Percentiles rank a stretch among this genome's conserved stretches.
Evolutionary conservation across 768 basidiomycete species (phyloP).

Genomic region (Termitomyces sp.): DNA sequence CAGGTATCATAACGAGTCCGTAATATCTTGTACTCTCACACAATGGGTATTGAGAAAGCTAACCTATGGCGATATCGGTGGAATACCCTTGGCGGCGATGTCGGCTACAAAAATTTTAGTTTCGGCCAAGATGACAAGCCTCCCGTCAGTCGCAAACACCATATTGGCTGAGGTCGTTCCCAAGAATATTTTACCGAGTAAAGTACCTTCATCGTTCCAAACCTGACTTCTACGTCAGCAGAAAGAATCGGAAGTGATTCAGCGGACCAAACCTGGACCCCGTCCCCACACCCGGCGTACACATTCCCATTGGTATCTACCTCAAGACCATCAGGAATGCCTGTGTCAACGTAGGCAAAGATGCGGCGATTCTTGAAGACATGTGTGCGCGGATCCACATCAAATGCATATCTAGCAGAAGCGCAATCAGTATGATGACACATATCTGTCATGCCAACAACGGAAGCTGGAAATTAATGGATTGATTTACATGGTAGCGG

Average conservation of each 20-base stretch:
- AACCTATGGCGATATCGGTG: conserved; percentile 8
- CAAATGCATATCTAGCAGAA: conserved; percentile 53
- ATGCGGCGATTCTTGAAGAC: conserved; percentile 55
- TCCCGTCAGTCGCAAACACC: conserved; percentile 37
- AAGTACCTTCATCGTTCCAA: conserved; percentile 46
- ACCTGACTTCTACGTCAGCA: conserved; percentile 28
- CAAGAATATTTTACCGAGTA: conserved; percentile 63
- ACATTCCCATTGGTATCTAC: conserved; percentile 62
- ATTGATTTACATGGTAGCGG: conserved; percentile 57
- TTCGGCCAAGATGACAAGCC: conserved; percentile 40
- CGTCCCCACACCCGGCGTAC: conserved; percentile 66
- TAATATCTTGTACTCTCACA: neutral
- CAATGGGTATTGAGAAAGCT: neutral
- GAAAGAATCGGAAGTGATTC: neutral
- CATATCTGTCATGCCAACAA: neutral
- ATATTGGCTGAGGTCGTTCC: conserved; percentile 37
- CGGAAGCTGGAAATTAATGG: neutral
- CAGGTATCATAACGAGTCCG: neutral
- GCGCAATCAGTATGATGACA: neutral
- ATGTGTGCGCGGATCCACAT: conserved; percentile 51
- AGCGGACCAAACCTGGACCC: conserved; percentile 42
- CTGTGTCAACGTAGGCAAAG: conserved; percentile 62
- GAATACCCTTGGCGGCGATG: conserved; percentile 31
- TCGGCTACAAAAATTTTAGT: conserved; percentile 42
- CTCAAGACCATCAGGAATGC: conserved; percentile 63